Base-by-base conservation (phyloP, 495 filamentous ascomycete species). In the Staphylotrichum tortipilum region DNA sequence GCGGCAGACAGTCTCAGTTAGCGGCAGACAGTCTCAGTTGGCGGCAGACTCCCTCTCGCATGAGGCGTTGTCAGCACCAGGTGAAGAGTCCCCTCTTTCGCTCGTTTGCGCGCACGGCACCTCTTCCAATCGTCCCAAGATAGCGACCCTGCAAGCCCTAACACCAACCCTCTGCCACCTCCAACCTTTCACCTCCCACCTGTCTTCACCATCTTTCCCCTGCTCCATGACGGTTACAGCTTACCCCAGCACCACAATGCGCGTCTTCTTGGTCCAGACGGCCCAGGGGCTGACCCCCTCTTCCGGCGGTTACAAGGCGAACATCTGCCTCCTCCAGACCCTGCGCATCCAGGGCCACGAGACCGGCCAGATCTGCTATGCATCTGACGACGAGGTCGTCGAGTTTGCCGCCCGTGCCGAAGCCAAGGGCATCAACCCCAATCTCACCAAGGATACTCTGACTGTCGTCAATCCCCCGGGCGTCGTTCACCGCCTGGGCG, bases 231-330 rank as follows among this genome's bases (percentile, higher is more conserved):
- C 26, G 35, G 19, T 50, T 22, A 36, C 47, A 21, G 11, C 47
- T 35, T 22, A 36, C 34, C 15, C 22, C 28, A 42, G 19, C n/a
- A 24, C 31, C 17, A 52, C 18, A 35, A 56, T 62, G 54, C 60
- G 62, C 10, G 53, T 65, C 26, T 51, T 65, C 31, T 54, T 65
- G 9, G 58, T 63, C 4, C 62, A 65, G 58, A 65, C 62, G 7
- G 62, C 62, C 1, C 58, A 63, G 34, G 62, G 62, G 21, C 44
- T 65, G 33, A 50, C 53, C 9, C 60, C 62, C 11, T 65, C 62
- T 9, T 65, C 62, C 19, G 62, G 62, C 30, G 62, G 62, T 9
- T 65, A 57, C 56, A 63, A 63, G 47, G 55, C 60, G 10, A 65
- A 65, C 43, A 14, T 59, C 46, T 54, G 36, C 39, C 52, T 65